These are phyloP conservation scores for Tricholoma flavovirens DNA, from an alignment of 768 basidiomycete genomes.

Conservation along the genomic window DNA sequence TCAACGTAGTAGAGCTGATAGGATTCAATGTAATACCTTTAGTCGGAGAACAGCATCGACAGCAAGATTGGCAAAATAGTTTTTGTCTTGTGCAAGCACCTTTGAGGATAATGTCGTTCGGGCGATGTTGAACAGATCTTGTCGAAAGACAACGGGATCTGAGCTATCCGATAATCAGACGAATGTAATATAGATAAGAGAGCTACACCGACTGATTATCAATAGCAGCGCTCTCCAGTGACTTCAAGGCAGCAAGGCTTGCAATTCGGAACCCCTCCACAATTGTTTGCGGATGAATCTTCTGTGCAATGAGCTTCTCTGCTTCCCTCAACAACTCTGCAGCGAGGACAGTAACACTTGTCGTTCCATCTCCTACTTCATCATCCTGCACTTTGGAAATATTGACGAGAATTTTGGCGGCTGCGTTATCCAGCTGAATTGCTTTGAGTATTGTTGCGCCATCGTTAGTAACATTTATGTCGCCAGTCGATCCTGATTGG, in stretches of 20 bases:
- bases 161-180: constrained; percentile 35
- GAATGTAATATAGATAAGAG: background rate
- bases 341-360: constrained; percentile 86
- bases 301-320: constrained; percentile 86
- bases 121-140: constrained; percentile 95
- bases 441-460: constrained; percentile 98
- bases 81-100: constrained; percentile 94
- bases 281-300: constrained; percentile 97
- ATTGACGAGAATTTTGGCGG: constrained; percentile 98
- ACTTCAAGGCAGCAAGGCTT: constrained; percentile 74
- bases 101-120: constrained; percentile 94
- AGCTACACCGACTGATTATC: constrained; percentile 68
- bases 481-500: constrained; percentile 82
- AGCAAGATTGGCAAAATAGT: constrained; percentile 96
- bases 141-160: constrained; percentile 69
- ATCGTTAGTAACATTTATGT: constrained; percentile 97
- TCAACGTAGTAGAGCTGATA: background rate
- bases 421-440: constrained; percentile 96
- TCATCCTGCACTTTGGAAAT: constrained; percentile 99
- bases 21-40: constrained; percentile 44
- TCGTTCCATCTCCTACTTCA: constrained; percentile 96
- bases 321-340: constrained; percentile 91
- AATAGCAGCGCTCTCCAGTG: constrained; percentile 74
- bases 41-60: constrained; percentile 93
- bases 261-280: constrained; percentile 96